These are phyloP conservation scores for Poteriospumella lacustris DNA, from an alignment of 108 stramenopile species.

Conservation along the genomic window DNA sequence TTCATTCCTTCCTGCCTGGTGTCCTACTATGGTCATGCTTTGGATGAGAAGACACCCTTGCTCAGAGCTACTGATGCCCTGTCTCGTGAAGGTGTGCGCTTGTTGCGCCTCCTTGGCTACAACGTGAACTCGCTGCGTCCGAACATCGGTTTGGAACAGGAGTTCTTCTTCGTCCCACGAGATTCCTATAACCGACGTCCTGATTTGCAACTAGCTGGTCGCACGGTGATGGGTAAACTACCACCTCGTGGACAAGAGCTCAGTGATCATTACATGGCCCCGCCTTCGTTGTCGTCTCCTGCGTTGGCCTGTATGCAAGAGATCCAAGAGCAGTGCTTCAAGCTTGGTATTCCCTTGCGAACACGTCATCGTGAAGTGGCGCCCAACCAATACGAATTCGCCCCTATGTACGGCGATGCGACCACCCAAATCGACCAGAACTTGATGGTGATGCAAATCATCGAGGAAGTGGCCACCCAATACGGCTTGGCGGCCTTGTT, in stretches of 20 bases:
- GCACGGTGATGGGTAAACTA: constrained; percentile 82
- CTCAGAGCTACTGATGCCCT: constrained; percentile 78
- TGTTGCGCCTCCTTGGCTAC: constrained; percentile 65
- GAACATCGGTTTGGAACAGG: constrained; percentile 91
- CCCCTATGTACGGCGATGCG: constrained; percentile 77
- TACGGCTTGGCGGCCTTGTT: constrained; percentile 85
- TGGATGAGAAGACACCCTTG: constrained; percentile 93
- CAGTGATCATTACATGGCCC: constrained; percentile 24
- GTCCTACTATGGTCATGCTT: constrained; percentile 79
- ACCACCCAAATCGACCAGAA: constrained; percentile 89
- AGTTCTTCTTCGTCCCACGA: constrained; percentile 88
- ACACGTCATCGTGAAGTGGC: constrained; percentile 80
- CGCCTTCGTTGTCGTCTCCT: constrained; percentile 11
- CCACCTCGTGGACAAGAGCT: constrained; percentile 62
- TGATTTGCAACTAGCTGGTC: constrained; percentile 81
- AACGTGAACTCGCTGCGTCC: constrained; percentile 56
- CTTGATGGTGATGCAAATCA: constrained; percentile 90
- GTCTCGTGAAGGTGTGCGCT: constrained; percentile 70
- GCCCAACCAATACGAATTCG: constrained; percentile 90
- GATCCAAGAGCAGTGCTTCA: constrained; percentile 22
- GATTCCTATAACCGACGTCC: constrained; percentile 80
- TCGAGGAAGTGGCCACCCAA: constrained; percentile 79
- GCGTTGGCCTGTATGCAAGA: constrained; percentile 29
- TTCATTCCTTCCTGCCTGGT: constrained; percentile 83
- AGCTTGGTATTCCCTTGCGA: constrained; percentile 18